Evolutionary conservation across 495 filamentous ascomycete species (phyloP).

Genomic region (Penicillium robsamsonii): DNA sequence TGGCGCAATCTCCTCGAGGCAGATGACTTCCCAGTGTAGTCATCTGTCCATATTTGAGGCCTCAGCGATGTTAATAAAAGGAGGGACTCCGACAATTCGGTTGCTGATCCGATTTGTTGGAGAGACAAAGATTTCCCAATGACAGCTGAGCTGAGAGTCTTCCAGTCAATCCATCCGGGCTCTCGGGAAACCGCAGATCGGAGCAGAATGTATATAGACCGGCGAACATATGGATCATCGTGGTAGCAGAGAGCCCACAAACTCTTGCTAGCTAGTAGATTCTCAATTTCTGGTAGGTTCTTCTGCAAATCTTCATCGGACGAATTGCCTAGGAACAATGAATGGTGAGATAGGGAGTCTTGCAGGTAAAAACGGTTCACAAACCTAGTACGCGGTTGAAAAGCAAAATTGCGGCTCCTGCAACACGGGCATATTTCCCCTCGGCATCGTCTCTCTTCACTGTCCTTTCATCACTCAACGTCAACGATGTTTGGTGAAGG

Average conservation of each 20-base stretch:
- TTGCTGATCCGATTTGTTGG: conserved; percentile 69
- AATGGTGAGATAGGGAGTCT: not conserved
- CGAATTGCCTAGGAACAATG: conserved; percentile 35
- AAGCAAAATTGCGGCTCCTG: conserved; percentile 54
- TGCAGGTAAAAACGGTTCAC: not conserved
- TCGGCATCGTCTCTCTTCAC: conserved; percentile 80
- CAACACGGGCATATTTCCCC: conserved; percentile 78
- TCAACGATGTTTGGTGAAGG: conserved; percentile 68
- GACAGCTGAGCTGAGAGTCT: conserved; percentile 63
- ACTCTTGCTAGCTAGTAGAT: conserved; percentile 60
- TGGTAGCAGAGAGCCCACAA: conserved; percentile 74
- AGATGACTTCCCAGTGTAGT: conserved; percentile 65
- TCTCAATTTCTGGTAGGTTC: conserved; percentile 45
- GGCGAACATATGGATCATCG: conserved; percentile 69
- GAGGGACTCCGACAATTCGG: conserved; percentile 64
- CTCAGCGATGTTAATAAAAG: conserved; percentile 56
- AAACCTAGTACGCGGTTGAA: conserved; percentile 50
- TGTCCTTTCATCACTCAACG: conserved; percentile 83
- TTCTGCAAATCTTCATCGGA: conserved; percentile 52
- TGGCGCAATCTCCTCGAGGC: conserved; percentile 60
- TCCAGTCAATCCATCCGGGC: conserved; percentile 56
- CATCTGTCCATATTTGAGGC: conserved; percentile 72
- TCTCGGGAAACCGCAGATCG: conserved; percentile 56
- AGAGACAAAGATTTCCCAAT: conserved; percentile 66
- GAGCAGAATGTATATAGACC: conserved; percentile 66